Conservation (phyloP, 257 asterid genomes). For the Thymus mandschuricus region DNA sequence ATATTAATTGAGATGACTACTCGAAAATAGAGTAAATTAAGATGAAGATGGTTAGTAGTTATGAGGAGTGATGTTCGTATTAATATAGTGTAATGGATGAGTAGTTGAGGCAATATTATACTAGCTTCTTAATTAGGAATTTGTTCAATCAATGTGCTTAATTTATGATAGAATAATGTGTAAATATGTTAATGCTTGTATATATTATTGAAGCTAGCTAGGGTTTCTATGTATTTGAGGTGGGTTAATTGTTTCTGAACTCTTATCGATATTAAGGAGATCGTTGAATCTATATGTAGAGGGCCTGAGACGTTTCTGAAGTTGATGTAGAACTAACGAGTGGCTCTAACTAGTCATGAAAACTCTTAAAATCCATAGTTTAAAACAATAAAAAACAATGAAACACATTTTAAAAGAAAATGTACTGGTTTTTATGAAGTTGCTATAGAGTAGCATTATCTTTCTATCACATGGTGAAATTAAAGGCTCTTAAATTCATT, state of each 20-base stretch:
- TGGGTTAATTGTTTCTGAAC: too few relatives aligned
- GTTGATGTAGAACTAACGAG: too few relatives aligned
- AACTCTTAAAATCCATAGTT: too few relatives aligned
- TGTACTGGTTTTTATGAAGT: too few relatives aligned
- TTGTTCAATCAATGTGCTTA: constrained; percentile 9
- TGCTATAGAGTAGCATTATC: not conserved
- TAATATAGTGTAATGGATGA: constrained; percentile 25
- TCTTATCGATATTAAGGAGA: too few relatives aligned
- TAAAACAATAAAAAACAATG: too few relatives aligned
- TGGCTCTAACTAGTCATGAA: too few relatives aligned
- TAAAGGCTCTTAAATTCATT: not conserved
- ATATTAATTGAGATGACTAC: constrained; percentile 46
- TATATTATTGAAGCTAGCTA: not conserved
- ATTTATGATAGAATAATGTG: constrained; percentile 5
- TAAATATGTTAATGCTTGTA: not conserved
- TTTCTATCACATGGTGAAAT: not conserved
- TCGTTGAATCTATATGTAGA: too few relatives aligned
- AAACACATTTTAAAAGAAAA: too few relatives aligned
- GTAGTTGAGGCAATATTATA: constrained; percentile 31
- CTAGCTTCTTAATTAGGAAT: constrained; percentile 1
- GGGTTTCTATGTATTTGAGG: too few relatives aligned
- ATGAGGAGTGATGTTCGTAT: constrained; percentile 1
- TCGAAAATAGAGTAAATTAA: not conserved
- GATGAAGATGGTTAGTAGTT: constrained; percentile 10
- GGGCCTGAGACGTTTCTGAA: too few relatives aligned